Base-by-base conservation (phyloP, 2,329 filamentous ascomycete species). In the Akanthomyces uredinophilus region DNA sequence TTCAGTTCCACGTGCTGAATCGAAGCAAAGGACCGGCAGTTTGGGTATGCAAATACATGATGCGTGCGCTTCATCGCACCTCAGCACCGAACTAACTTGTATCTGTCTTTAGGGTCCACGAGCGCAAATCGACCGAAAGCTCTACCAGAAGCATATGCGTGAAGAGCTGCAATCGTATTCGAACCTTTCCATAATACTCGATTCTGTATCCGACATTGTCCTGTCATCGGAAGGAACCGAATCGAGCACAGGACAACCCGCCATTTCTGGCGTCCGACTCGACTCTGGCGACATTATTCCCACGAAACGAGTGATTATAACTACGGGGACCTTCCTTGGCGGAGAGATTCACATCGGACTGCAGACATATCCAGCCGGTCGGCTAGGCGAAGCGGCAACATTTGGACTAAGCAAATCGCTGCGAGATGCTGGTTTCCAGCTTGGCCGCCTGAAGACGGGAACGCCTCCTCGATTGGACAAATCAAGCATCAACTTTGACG, bases 321-420 rank as follows among this genome's bases (percentile, higher is more conserved):
- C 95, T 0, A 99, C 95, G 0, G 95, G 95, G 0, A 99, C 95
- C 0, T 99, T 99, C 71, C 77, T 99, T 5, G 90, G 94, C 13
- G 95, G 93, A 20, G 95, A 99, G 75, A 99, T 99, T 65, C 95
- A 99, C 69, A 96, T 99, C 65, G 95, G 92, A 0, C 78, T 98
- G 8, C 84, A 96, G 59, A 84, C 83, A 3, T 96, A 86, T 71
- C 93, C 95, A 0, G 90, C 95, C 0, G 95, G 95, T 1, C 87
- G 95, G 10, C 92, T 99, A 80, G 95, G 94, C 13, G 95, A 99
- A 77, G 91, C 91, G 24, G 93, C 95, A 0, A 97, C 95, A 0
- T 92, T 92, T 70, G 94, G 94, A 0, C 78, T 99, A 61, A 97
- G 93, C 80, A 95, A 93, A 72, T 97, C 93, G 4, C 79, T 99